A percentile compares a stretch with the other conserved stretches of the same genome.
phyloP scores from a whole-genome alignment of 2,329 filamentous ascomycete genomes.

The Trichoderma oligosporum region DNA sequence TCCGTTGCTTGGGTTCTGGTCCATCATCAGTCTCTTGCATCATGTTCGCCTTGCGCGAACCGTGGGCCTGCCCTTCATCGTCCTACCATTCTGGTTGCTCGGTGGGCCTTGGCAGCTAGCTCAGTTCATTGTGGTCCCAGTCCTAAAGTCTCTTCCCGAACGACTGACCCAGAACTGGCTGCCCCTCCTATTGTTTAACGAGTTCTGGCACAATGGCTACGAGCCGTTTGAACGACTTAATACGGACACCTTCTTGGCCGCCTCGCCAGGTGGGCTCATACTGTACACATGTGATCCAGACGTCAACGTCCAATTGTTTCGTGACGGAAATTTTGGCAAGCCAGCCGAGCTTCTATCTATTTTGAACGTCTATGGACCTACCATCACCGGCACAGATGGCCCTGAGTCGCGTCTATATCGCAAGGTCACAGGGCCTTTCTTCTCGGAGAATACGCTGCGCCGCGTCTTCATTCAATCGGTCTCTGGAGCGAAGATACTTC shows the following conservation, averaged over 20 bases:
- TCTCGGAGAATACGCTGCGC: background rate
- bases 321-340: background rate
- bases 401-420: background rate
- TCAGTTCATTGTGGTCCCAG: background rate
- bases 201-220: background rate
- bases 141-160: background rate
- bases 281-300: background rate
- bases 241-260: background rate
- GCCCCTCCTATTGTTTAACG: background rate
- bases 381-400: background rate
- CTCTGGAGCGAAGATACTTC: background rate
- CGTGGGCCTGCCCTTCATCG: background rate
- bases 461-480: background rate
- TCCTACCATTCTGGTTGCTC: background rate
- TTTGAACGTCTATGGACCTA: background rate
- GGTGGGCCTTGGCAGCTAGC: background rate
- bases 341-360: background rate
- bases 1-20: background rate
- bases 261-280: background rate
- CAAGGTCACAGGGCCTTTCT: background rate
- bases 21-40: background rate
- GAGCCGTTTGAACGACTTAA: background rate
- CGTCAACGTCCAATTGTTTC: background rate
- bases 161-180: background rate
- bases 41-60: background rate